Evolutionary conservation across 2,329 filamentous ascomycete genomes (phyloP).

Genomic region (Colletotrichum spinosum): DNA sequence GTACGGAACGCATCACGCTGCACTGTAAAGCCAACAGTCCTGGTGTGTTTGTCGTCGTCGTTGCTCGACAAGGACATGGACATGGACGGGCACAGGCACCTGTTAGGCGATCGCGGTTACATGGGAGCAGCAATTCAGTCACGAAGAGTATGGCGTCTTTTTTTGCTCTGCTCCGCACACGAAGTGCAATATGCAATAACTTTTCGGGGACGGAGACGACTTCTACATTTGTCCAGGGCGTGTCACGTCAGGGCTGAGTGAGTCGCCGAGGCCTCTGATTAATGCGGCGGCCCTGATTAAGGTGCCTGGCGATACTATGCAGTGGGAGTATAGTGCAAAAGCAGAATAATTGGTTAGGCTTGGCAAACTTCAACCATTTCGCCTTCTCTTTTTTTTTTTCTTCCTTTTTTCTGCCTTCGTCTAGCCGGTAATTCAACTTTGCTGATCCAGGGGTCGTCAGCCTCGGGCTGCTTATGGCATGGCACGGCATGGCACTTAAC

Average conservation of each 20-base stretch:
- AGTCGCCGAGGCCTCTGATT: not conserved
- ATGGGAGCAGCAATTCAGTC: slow-evolving; percentile 23
- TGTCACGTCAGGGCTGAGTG: not conserved
- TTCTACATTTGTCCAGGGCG: slow-evolving; percentile 20
- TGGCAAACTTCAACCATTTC: too few species aligned
- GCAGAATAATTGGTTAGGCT: too few species aligned
- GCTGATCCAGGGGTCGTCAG: too few species aligned
- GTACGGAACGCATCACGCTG: slow-evolving; percentile 3
- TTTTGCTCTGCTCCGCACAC: slow-evolving; percentile 15
- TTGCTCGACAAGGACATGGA: slow-evolving; percentile 1
- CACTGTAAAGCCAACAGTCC: not conserved
- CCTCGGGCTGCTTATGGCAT: too few species aligned
- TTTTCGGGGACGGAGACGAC: slow-evolving; percentile 6
- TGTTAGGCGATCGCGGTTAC: slow-evolving; percentile 28
- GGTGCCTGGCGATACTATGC: too few species aligned
- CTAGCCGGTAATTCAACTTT: too few species aligned
- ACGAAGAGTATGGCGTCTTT: slow-evolving; percentile 17
- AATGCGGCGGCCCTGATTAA: not conserved
- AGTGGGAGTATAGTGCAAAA: too few species aligned
- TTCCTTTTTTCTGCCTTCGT: too few species aligned
- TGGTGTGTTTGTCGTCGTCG: not conserved
- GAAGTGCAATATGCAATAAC: slow-evolving; percentile 21
- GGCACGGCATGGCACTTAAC: too few species aligned
- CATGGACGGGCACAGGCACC: not conserved
- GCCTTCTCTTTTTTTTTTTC: too few species aligned